These are phyloP conservation scores for Cercis canadensis DNA, from an alignment of 306 rosid genomes.

Conservation along the genomic window DNA sequence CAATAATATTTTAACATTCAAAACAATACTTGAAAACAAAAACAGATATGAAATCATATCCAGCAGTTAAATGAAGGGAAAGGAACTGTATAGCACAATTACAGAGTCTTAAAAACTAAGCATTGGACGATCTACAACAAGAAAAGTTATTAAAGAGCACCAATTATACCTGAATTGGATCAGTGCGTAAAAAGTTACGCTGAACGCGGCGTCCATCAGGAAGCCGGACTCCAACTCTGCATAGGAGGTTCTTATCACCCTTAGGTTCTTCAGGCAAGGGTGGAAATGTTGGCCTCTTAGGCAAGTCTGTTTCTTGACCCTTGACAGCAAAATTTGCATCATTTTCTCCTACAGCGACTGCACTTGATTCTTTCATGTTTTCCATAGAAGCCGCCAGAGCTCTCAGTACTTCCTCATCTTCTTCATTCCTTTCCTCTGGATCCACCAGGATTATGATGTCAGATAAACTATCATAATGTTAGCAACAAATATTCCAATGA, in stretches of 20 bases:
- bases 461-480: constrained; percentile 32
- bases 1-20: too few species aligned
- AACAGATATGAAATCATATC: not conserved
- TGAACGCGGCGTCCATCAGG: constrained; percentile 89
- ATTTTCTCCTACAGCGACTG: constrained; percentile 39
- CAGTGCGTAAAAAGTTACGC: constrained; percentile 75
- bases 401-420: constrained; percentile 69
- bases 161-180: constrained; percentile 76
- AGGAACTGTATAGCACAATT: not conserved
- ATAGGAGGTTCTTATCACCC: constrained; percentile 75
- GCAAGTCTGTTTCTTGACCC: constrained; percentile 49
- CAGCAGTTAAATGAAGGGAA: not conserved
- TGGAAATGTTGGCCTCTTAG: constrained; percentile 64
- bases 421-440: constrained; percentile 64
- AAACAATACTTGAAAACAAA: too few species aligned
- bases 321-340: constrained; percentile 43
- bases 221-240: constrained; percentile 90
- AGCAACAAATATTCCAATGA: constrained; percentile 5
- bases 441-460: constrained; percentile 37
- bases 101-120: not conserved
- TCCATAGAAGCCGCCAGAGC: constrained; percentile 84
- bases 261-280: constrained; percentile 87
- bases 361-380: constrained; percentile 58
- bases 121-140: constrained; percentile 14
- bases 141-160: not conserved